Base-by-base conservation (phyloP, 176 grass and related monocot genomes). In the Lolium multiflorum region DNA sequence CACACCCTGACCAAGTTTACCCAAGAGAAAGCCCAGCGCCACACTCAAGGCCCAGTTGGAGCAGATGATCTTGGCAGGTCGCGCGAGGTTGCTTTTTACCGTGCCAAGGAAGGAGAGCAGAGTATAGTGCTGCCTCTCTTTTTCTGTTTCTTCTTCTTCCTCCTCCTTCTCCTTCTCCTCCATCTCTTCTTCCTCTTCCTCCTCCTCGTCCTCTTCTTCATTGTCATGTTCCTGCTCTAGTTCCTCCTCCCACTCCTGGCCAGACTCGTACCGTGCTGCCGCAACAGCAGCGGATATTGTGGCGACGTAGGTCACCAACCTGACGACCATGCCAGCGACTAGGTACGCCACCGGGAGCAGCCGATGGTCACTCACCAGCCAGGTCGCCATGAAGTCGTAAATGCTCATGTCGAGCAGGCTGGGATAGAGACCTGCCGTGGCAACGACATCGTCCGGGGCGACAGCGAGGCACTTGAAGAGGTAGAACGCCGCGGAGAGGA, bases 31-130 rank as follows among this genome's bases (percentile, higher is more conserved):
- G 17, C 4, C 4, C 37, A 70, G 9, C 37, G 67, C 67, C 67
- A 20, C 67, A 37, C 14, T 70, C 67, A 70, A 17, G 37, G 20
- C 37, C 37, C 37, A 41, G 37, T 17, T 43, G 37, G 5, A 10
- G 67, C 9, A 9, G 1, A 70, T 18, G 67, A 43, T 43, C 67
- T 11, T n/a, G 67, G 67, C 37, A 17, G 67, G 67, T 11, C 67
- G 67, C 17, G 67, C 67, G 17, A 70, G 67, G 37, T 70, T 70
- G 17, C 67, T 43, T 37, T 43, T 70, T 17, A 70, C 67, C 37
- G 18, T 70, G 17, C 37, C 17, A 4, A 70, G 67, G 37, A 70
- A 70, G 17, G 67, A 70, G 3, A 39, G 3, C 9, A 70, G 67
- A 0, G 67, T 43, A 37, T 11, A 37, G 17, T 70, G 67, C 41